Evolutionary conservation across 805 yeast genomes (phyloP), one percentile per base, ranked within the genome.

Genomic region (Priceomyces melissophilus): DNA sequence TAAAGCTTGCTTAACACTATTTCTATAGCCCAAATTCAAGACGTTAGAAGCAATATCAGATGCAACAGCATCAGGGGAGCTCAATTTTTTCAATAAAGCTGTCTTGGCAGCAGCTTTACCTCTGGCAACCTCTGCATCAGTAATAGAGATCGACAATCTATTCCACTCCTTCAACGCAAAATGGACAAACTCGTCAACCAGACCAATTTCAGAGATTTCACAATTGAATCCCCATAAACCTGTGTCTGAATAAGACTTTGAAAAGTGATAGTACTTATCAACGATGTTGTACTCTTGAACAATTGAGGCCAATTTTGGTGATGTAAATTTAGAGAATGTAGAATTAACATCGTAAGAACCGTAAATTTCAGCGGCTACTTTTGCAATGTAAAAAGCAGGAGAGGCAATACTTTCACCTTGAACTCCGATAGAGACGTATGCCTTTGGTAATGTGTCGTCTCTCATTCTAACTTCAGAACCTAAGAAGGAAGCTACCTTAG

Each of bases 391-490:
- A 72, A 75, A 84, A 56, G 82, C 77, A 51, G 82, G 79, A 42
- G 90, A 81, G 46, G 59, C 57, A 37, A 74, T 46, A 33, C 82
- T 70, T 67, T 84, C 90, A 70, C 88, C 87, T 58, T 78, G 73
- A 41, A 76, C 91, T 43, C 89, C 88, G 55, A 86, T 73, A 41
- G 89, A 67, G 55, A 84, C 75, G 75, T 84, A 83, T 42, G 91
- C 93, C 61, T 79, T 77, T 60, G 91, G 87, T 58, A 83, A 62
- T 54, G 88, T 86, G 67, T 86, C 95, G 61, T 86, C 95, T 80
- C 95, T 83, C 71, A 84, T 70, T 78, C 90, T 81, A 50, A 84
- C 82, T 62, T 86, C 95, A 35, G 93, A 84, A 63, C 95, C 95
- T 62, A 86, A 75, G 78, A 85, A 86, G 41, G 79, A 61, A 46